Conservation (phyloP, 176 grass and related monocot species). For the Zea luxurians region DNA sequence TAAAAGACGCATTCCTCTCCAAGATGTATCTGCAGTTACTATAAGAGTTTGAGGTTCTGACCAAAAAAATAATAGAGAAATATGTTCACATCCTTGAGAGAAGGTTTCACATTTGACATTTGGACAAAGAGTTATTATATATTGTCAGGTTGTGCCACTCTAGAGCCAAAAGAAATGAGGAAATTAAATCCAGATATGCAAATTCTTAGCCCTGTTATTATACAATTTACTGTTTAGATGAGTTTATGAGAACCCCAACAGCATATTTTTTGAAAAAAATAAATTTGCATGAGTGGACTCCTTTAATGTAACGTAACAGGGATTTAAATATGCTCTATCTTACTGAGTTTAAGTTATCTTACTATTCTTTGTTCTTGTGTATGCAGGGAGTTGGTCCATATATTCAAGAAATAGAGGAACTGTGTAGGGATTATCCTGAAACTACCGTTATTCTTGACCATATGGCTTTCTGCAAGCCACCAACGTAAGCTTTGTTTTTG, state of each 20-base stretch:
- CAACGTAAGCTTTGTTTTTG: slow-evolving; percentile 45
- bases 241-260: not conserved
- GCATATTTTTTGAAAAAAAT: not conserved
- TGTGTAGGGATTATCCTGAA: slow-evolving; percentile 62
- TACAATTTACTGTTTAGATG: not conserved
- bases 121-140: slow-evolving; percentile 1
- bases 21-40: not conserved
- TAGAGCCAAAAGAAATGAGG: not conserved
- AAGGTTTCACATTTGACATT: not conserved
- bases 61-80: not conserved
- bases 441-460: slow-evolving; percentile 85
- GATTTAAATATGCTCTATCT: not conserved
- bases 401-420: slow-evolving; percentile 74
- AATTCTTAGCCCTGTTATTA: not conserved
- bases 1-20: slow-evolving; percentile 26
- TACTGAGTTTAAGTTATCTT: slow-evolving; percentile 5
- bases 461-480: slow-evolving; percentile 91
- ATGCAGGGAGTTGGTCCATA: slow-evolving; percentile 64
- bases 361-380: slow-evolving; percentile 13
- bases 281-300: not conserved
- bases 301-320: slow-evolving; percentile 6
- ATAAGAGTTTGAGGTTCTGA: not conserved
- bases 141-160: slow-evolving; percentile 11
- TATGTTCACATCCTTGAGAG: not conserved
- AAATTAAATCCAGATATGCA: not conserved